phyloP scores from a whole-genome alignment of 257 asterid genomes.

The Ocimum tenuiflorum region DNA sequence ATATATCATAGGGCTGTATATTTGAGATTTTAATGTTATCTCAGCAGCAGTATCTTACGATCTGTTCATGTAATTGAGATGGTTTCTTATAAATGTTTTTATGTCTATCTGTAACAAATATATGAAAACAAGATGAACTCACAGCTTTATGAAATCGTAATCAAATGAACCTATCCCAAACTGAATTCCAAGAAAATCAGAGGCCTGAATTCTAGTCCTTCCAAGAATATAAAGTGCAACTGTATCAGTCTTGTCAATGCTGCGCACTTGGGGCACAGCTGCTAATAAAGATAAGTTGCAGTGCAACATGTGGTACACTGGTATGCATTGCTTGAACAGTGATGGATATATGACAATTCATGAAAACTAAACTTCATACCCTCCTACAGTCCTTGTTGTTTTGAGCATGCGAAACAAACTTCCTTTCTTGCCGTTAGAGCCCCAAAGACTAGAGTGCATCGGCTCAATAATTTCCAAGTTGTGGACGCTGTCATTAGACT shows the following conservation, averaged over 20 bases:
- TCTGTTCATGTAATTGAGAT: not conserved
- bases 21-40: not conserved
- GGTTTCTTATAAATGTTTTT: not conserved
- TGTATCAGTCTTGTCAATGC: not conserved
- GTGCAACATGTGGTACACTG: conserved; percentile 9
- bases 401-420: conserved; percentile 94
- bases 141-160: not conserved
- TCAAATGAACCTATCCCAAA: conserved; percentile 10
- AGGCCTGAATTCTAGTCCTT: not conserved
- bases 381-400: conserved; percentile 91
- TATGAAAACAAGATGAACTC: not conserved
- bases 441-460: conserved; percentile 68
- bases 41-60: conserved; percentile 7
- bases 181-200: not conserved
- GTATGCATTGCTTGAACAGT: conserved; percentile 5
- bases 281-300: conserved; percentile 8
- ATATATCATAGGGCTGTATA: not conserved
- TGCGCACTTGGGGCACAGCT: conserved; percentile 3
- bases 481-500: conserved; percentile 64
- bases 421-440: conserved; percentile 70
- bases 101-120: not conserved
- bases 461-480: conserved; percentile 95
- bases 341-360: conserved; percentile 13
- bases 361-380: conserved; percentile 45
- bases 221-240: conserved; percentile 6